phyloP scores from a whole-genome alignment of 2,329 filamentous ascomycete species.

The Amylocarpus encephaloides region DNA sequence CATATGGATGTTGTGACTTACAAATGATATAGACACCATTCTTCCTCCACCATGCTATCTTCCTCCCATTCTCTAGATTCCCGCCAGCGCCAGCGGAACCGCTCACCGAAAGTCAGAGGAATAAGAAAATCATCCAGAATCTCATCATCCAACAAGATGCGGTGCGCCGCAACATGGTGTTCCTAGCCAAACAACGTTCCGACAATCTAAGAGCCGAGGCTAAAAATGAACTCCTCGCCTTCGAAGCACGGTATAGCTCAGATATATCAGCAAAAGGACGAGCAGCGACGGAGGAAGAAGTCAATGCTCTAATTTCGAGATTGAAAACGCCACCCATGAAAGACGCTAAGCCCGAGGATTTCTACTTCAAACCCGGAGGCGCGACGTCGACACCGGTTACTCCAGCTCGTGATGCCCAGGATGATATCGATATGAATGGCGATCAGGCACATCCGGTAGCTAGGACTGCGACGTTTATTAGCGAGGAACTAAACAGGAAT shows the following conservation, averaged over 20 bases:
- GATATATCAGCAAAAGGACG: conserved; percentile 1
- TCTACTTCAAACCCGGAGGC: conserved; percentile 9
- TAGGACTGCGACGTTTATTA: conserved; percentile 9
- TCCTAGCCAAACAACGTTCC: conserved; percentile 12
- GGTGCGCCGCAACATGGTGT: conserved; percentile 21
- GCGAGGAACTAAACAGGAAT: conserved; percentile 5
- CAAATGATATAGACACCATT: conserved; percentile 4
- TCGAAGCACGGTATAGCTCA: conserved; percentile 1
- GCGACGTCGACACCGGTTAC: no score
- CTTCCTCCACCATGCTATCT: conserved; percentile 19
- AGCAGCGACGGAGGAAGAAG: conserved; percentile 26
- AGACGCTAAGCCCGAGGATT: conserved; percentile 20
- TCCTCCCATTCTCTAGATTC: conserved; percentile 22
- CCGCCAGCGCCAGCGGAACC: not conserved
- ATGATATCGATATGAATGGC: conserved; percentile 15
- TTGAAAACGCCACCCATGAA: conserved; percentile 28
- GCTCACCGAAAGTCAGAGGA: conserved; percentile 8
- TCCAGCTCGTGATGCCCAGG: not conserved
- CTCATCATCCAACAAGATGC: conserved; percentile 20
- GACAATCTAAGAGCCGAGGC: conserved; percentile 9
- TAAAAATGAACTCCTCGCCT: conserved; percentile 9
- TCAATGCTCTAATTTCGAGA: not conserved
- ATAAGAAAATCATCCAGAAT: conserved; percentile 19
- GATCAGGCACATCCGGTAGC: not conserved
- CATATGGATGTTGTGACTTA: not conserved